A percentile compares a stretch with the other conserved stretches of the same genome.
phyloP scores from a whole-genome alignment of 768 basidiomycete genomes.

The Brasilioporus rufonigricans region DNA sequence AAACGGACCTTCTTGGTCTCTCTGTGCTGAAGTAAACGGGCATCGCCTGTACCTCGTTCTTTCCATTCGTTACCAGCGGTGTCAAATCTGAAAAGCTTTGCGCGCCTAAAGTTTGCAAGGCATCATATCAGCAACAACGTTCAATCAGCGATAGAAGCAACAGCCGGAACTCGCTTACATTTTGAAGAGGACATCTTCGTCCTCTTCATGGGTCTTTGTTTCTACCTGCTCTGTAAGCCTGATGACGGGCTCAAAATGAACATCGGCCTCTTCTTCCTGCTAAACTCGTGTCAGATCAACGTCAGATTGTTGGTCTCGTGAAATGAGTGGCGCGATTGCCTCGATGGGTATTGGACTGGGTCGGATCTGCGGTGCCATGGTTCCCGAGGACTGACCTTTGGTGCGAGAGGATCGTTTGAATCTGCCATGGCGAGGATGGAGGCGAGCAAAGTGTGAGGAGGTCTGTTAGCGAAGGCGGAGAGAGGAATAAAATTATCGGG shows the following conservation, averaged over 20 bases:
- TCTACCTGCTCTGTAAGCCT: slow-evolving; percentile 95
- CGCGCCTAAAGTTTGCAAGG: slow-evolving; percentile 63
- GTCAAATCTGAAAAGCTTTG: slow-evolving; percentile 97
- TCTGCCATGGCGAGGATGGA: slow-evolving; percentile 49
- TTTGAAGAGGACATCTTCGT: slow-evolving; percentile 92
- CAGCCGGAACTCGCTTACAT: slow-evolving; percentile 57
- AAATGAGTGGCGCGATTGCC: slow-evolving; percentile 28
- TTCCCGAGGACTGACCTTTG: slow-evolving; percentile 53
- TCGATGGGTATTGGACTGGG: slow-evolving; percentile 18
- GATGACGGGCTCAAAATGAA: slow-evolving; percentile 95
- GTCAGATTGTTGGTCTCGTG: slow-evolving; percentile 20
- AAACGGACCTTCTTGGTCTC: slow-evolving; percentile 88
- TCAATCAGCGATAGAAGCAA: slow-evolving; percentile 1
- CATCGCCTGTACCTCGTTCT: slow-evolving; percentile 95
- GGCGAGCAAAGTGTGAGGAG: slow-evolving; percentile 2
- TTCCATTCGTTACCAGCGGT: slow-evolving; percentile 85
- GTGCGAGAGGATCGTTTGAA: slow-evolving; percentile 60
- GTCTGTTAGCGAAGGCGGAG: slow-evolving; percentile 16
- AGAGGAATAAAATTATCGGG: slow-evolving; percentile 25
- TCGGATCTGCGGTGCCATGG: not conserved
- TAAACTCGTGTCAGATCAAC: slow-evolving; percentile 28
- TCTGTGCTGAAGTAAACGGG: slow-evolving; percentile 87
- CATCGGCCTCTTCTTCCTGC: slow-evolving; percentile 77
- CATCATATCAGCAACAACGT: slow-evolving; percentile 5
- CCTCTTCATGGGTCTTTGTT: slow-evolving; percentile 92